Evolutionary conservation across 2,329 filamentous ascomycete species (phyloP), one percentile per base, ranked within the genome.

Genomic region (Exophiala sp.): DNA sequence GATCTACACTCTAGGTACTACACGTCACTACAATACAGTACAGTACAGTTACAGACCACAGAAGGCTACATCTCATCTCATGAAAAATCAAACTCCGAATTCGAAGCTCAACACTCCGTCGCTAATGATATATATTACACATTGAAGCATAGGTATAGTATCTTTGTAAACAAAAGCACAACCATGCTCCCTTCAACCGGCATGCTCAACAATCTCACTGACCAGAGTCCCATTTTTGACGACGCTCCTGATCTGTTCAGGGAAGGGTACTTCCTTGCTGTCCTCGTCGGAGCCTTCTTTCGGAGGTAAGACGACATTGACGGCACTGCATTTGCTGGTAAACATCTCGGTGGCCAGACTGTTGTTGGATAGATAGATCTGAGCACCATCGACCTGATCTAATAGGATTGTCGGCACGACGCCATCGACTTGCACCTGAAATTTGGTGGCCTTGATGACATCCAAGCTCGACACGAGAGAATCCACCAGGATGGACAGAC

Each of bases 131-230:
- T n/a, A 32, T 32, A 32, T 32, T 32, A 32, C 29, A 32, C 29
- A n/a, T 32, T n/a, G 29, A 32, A 32, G 24, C 10, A 27, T 27
- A 7, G 29, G n/a, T 32, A 32, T 32, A n/a, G 11, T 32, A 32
- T 16, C 43, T 24, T 27, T 34, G n/a, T n/a, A n/a, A n/a, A n/a
- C n/a, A n/a, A n/a, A n/a, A n/a, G n/a, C n/a, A n/a, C 9, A 10
- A 8, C n/a, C 6, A 7, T n/a, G n/a, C n/a, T 13, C n/a, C 29
- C 29, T 32, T 32, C 29, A 96, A 49, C 91, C 90, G 57, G 86
- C 82, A 71, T 97, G 91, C 63, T 93, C 89, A 14, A 98, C 93
- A 67, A 98, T 97, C 77, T 97, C 91, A 64, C 82, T 95, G 22
- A 91, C 79, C 56, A 97, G 66, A 58, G 85, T 81, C 18, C 87